Evolutionary conservation across 1,139 yeast genomes (phyloP).

Genomic region (Kodamaea alishanica): DNA sequence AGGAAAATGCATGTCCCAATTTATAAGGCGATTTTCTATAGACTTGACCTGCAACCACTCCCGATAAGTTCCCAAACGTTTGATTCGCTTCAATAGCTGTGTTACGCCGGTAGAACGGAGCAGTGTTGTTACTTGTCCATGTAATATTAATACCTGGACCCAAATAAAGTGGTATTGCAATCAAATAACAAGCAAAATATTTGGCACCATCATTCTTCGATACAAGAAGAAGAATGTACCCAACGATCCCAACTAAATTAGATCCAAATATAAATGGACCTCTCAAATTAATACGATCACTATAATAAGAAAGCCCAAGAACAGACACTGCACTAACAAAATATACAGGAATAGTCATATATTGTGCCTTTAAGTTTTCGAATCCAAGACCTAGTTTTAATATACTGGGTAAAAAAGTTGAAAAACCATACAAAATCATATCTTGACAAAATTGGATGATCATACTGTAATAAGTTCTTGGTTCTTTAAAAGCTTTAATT

Average conservation of each 20-base stretch:
- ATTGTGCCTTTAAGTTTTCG: slow-evolving; percentile 40
- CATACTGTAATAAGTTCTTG: slow-evolving; percentile 37
- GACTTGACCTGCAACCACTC: slow-evolving; percentile 46
- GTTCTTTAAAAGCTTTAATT: slow-evolving; percentile 33
- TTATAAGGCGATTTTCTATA: slow-evolving; percentile 32
- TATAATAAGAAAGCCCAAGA: slow-evolving; percentile 31
- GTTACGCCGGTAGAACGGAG: slow-evolving; percentile 45
- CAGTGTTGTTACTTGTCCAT: slow-evolving; percentile 44
- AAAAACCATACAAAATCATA: slow-evolving; percentile 43
- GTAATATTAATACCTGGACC: slow-evolving; percentile 42
- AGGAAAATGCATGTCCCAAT: slow-evolving; percentile 34
- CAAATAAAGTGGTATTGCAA: slow-evolving; percentile 36
- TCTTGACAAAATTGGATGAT: slow-evolving; percentile 47
- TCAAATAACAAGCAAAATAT: slow-evolving; percentile 46
- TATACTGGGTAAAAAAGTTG: slow-evolving; percentile 47
- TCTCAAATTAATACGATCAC: slow-evolving; percentile 27
- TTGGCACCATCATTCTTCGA: slow-evolving; percentile 30
- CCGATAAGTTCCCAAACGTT: slow-evolving; percentile 43
- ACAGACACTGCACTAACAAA: slow-evolving; percentile 39
- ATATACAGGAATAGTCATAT: slow-evolving; percentile 49
- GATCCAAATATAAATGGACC: slow-evolving; percentile 18
- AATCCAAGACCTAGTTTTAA: slow-evolving; percentile 43
- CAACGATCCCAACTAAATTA: slow-evolving; percentile 33
- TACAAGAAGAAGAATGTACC: slow-evolving; percentile 36
- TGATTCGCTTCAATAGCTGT: slow-evolving; percentile 43